Evolutionary conservation across 305 asterid genomes (phyloP), one percentile per base, ranked within the genome.

Genomic region (Ilex paraguariensis): DNA sequence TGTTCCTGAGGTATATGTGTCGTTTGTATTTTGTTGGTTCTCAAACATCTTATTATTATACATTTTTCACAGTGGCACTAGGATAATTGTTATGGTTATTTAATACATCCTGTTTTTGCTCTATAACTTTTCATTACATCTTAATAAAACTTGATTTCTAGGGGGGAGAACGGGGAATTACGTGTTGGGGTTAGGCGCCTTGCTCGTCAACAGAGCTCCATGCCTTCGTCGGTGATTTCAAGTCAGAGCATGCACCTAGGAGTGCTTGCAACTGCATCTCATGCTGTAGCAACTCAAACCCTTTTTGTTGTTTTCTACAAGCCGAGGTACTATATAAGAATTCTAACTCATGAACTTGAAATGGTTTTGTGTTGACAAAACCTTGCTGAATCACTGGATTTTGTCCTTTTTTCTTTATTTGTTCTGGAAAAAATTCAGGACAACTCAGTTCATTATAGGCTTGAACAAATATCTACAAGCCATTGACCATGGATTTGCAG

Each of bases 171-270:
- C 40, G 95, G 96, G 59, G 95, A 90, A 31, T 77, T 93, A 56
- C 89, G 95, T 2, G 99, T 93, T 56, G 96, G 99, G 50, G 86
- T 90, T 36, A 84, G 85, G 68, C 95, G 87, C 13, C 87, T 77
- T 65, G 70, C 90, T 73, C 82, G 84, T 64, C 90, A 79, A 70
- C 99, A 82, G 59, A 81, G 81, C 78, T 79, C 97, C 46, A 84
- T 93, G 86, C 97, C 95, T 1, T 84, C 95, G 14, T 90, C 99
- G 0, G 95, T 93, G 69, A 90, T 93, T 64, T 93, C 99, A 65
- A 93, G 99, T 70, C 99, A 90, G 63, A 90, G 97, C 79, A 90
- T 93, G 96, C 99, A 90, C 68, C 70, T 93, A 57, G 99, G 99
- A 65, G 95, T 93, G 50, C 96, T 93, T 65, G 99, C 99, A 58